Evolutionary conservation across 768 basidiomycete genomes (phyloP).

Genomic region (Mycena belliarum): DNA sequence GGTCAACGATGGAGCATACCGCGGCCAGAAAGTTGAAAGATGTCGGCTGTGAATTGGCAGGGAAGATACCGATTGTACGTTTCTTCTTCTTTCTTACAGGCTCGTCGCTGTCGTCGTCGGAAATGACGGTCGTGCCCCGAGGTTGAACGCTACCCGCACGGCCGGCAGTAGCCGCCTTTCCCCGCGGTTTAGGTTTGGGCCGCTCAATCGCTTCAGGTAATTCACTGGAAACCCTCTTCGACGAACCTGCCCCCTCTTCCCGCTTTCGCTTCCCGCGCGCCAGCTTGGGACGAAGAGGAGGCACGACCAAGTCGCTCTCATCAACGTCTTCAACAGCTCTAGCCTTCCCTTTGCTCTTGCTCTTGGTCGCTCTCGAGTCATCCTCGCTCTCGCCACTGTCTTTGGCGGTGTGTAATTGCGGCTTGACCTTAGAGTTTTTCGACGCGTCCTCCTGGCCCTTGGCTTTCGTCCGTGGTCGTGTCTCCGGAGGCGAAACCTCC

Average conservation of each 20-base stretch:
- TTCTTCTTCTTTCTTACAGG: slow-evolving; percentile 61
- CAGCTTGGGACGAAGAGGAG: slow-evolving; percentile 15
- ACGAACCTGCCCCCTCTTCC: neutral
- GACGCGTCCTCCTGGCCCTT: neutral
- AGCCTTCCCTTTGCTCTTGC: slow-evolving; percentile 25
- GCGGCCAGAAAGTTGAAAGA: slow-evolving; percentile 47
- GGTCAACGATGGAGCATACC: slow-evolving; percentile 28
- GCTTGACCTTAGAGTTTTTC: slow-evolving; percentile 4
- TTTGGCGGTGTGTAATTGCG: slow-evolving; percentile 1
- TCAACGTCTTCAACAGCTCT: slow-evolving; percentile 22
- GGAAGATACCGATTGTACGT: slow-evolving; percentile 68
- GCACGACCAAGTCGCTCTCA: slow-evolving; percentile 14
- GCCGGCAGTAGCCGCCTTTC: neutral
- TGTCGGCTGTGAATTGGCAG: slow-evolving; percentile 38
- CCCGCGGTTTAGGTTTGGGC: slow-evolving; percentile 14
- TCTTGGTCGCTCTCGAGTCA: slow-evolving; percentile 15
- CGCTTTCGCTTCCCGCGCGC: slow-evolving; percentile 13
- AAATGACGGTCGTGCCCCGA: slow-evolving; percentile 16
- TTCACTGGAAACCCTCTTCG: slow-evolving; percentile 7
- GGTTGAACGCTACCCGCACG: slow-evolving; percentile 26
- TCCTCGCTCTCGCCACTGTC: slow-evolving; percentile 23
- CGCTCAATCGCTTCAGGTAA: slow-evolving; percentile 3
- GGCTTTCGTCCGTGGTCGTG: slow-evolving; percentile 14
- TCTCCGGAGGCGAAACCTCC: slow-evolving; percentile 10
- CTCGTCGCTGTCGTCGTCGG: slow-evolving; percentile 30